Base-by-base conservation (phyloP, 2,329 filamentous ascomycete species). In the Exophiala xenobiotica region DNA sequence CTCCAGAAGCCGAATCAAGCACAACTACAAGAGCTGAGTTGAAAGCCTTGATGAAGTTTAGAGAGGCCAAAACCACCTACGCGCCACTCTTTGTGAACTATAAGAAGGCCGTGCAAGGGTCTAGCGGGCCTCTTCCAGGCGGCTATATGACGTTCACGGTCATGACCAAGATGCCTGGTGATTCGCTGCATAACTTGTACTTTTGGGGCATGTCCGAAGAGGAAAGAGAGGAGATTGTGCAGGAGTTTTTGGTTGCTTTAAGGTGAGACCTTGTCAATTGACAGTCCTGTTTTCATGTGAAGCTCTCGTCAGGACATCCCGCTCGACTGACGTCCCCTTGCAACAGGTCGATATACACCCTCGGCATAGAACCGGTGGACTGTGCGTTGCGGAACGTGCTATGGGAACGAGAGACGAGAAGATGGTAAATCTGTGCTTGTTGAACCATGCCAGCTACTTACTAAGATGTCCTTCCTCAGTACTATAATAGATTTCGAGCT, bases 91-190 rank as follows among this genome's bases (percentile, higher is more conserved):
- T 64, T 29, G 54, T 63, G 14, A 39, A 50, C 26, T 63, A 54
- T 51, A 56, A 58, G 42, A 47, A 49, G 35, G 23, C 44, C 31
- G 45, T 51, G 23, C 61, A 63, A 54, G 55, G 50, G 26, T 37
- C 56, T 31, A 39, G 56, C 20, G 49, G 56, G 7, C 53, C 56
- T 16, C 27, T 59, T 20, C 62, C 61, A 0, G 56, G 57, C 37
- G 62, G 62, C 26, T 64, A 61, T 40, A 23, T 61, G 27, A 63
- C 54, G n/a, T 62, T 57, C 48, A 56, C 58, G 20, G 58, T 63
- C 22, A 62, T 59, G 62, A 62, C 58, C 26, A 61, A 60, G 44
- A 54, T 64, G 52, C 58, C 61, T 12, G 61, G 62, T 22, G 53
- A 57, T 29, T 57, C 59, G 16, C 39, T 64, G 23, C 49, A 49